Evolutionary conservation across 495 filamentous ascomycete species (phyloP).

Genomic region (Rusavskia elegans): DNA sequence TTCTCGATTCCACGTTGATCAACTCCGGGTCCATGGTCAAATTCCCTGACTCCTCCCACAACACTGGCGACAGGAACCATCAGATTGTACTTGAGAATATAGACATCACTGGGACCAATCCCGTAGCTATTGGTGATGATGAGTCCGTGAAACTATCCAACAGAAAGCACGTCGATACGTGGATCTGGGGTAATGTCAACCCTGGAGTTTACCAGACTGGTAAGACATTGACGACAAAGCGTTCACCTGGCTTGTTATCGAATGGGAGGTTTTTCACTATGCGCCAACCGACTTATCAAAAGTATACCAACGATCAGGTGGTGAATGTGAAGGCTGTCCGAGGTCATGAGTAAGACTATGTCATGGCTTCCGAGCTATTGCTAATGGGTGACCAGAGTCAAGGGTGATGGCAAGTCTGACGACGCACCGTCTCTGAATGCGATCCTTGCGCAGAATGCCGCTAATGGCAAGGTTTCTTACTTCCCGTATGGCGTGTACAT

Average conservation of each 20-base stretch:
- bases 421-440: slow-evolving; percentile 34
- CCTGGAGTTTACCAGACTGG: slow-evolving; percentile 19
- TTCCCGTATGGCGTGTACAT: slow-evolving; percentile 47
- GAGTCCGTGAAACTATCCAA: slow-evolving; percentile 29
- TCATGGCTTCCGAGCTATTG: not conserved
- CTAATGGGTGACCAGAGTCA: slow-evolving; percentile 7
- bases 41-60: slow-evolving; percentile 26
- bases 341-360: slow-evolving; percentile 6
- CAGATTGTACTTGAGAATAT: slow-evolving; percentile 25
- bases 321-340: slow-evolving; percentile 34
- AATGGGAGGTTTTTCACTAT: slow-evolving; percentile 31
- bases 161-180: slow-evolving; percentile 25
- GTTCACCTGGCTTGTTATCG: slow-evolving; percentile 22
- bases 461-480: slow-evolving; percentile 36
- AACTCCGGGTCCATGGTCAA: slow-evolving; percentile 34
- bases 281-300: slow-evolving; percentile 38
- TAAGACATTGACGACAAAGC: slow-evolving; percentile 21
- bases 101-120: slow-evolving; percentile 12
- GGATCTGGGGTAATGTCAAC: slow-evolving; percentile 24
- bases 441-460: slow-evolving; percentile 29
- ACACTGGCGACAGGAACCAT: slow-evolving; percentile 19
- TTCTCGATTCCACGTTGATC: slow-evolving; percentile 26
- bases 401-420: slow-evolving; percentile 27
- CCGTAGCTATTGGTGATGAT: slow-evolving; percentile 19
- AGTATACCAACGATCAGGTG: slow-evolving; percentile 21